Conservation (phyloP, 345 rosid species). For the Sapria himalayana region DNA sequence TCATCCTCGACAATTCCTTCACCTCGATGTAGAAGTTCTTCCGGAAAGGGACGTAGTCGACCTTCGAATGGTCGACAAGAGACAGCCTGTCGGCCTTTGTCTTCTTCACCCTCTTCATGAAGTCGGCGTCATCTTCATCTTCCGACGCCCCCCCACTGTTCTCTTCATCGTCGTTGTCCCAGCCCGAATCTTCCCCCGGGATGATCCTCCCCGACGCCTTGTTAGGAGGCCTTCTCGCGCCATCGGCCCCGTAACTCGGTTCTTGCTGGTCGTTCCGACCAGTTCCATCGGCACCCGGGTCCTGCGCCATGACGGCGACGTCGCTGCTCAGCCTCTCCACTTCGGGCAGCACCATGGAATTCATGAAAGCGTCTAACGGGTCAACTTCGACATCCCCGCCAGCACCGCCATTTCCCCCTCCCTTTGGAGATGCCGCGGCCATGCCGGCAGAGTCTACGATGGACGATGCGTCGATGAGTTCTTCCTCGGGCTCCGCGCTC, state of each 20-base stretch:
- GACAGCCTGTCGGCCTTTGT: constrained; percentile 84
- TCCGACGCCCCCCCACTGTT: constrained; percentile 38
- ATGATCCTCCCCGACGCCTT: constrained; percentile 77
- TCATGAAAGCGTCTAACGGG: constrained; percentile 95
- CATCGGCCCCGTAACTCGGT: constrained; percentile 20
- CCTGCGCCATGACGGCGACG: constrained; percentile 12
- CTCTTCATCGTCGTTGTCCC: constrained; percentile 50
- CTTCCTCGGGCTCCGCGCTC: constrained; percentile 15
- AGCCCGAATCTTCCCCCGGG: constrained; percentile 88
- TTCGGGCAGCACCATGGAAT: constrained; percentile 79
- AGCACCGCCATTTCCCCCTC: constrained; percentile 16
- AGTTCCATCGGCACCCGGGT: constrained; percentile 12
- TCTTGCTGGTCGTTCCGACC: constrained; percentile 16
- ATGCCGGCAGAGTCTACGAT: constrained; percentile 23
- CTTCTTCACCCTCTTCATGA: constrained; percentile 97
- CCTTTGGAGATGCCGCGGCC: constrained; percentile 13
- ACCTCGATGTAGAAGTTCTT: constrained; percentile 78
- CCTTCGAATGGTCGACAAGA: constrained; percentile 81
- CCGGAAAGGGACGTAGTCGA: constrained; percentile 60
- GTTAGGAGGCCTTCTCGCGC: constrained; percentile 30
- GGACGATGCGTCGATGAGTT: constrained; percentile 30
- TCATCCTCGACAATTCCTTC: constrained; percentile 70
- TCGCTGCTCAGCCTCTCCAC: constrained; percentile 50
- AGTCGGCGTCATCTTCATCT: constrained; percentile 92
- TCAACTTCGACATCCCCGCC: constrained; percentile 63